Evolutionary conservation across 1,284 basidiomycete genomes (phyloP).

Genomic region (Rhizoctonia solani): DNA sequence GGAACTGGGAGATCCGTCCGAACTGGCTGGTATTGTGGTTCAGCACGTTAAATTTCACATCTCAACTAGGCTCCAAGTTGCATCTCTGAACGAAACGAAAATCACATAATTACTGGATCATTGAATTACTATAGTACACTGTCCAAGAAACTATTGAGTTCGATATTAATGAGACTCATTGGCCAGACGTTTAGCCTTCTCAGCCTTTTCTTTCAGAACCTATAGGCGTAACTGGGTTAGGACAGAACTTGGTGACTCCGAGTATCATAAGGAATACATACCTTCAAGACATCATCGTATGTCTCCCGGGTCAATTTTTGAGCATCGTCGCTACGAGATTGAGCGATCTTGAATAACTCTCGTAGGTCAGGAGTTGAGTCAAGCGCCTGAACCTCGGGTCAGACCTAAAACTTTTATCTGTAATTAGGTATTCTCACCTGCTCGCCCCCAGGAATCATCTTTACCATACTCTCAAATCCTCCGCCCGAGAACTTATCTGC

Average conservation of each 20-base stretch:
- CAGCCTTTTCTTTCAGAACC: constrained; percentile 48
- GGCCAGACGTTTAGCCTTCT: constrained; percentile 46
- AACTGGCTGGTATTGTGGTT: too few species aligned
- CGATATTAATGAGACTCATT: constrained; percentile 38
- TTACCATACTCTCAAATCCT: constrained; percentile 38
- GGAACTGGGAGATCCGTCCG: too few species aligned
- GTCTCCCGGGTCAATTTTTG: constrained; percentile 47
- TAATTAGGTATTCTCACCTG: constrained; percentile 40
- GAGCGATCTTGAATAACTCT: constrained; percentile 44
- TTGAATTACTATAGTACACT: too few species aligned
- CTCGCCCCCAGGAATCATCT: constrained; percentile 44
- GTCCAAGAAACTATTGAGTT: neutral
- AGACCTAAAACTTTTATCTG: neutral
- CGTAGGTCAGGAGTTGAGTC: constrained; percentile 45
- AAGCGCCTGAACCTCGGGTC: constrained; percentile 39
- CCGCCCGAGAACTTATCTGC: constrained; percentile 41
- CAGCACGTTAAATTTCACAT: too few species aligned
- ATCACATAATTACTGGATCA: too few species aligned
- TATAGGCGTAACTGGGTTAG: constrained; percentile 38
- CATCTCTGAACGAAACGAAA: too few species aligned
- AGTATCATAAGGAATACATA: neutral
- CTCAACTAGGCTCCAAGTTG: too few species aligned
- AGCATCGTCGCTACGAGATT: constrained; percentile 46
- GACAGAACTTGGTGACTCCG: neutral
- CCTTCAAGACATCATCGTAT: constrained; percentile 44